Conservation (phyloP, 257 asterid species). For the Solanum ahanhuiri region DNA sequence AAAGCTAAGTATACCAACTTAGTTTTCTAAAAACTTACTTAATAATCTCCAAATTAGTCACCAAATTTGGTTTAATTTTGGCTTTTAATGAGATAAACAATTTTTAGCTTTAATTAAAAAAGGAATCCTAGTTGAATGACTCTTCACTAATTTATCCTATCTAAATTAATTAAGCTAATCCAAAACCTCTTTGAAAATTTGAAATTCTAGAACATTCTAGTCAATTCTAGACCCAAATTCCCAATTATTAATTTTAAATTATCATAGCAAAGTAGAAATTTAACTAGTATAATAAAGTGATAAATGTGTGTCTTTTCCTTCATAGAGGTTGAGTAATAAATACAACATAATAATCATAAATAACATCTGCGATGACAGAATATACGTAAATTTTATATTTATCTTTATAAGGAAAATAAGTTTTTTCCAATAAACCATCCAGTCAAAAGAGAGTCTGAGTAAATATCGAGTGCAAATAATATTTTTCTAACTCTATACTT, state of each 20-base stretch:
- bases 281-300: background rate
- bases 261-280: background rate
- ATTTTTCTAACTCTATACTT: background rate
- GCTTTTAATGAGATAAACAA: background rate
- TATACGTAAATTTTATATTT: background rate
- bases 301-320: background rate
- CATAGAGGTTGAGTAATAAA: background rate
- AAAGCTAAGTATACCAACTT: background rate
- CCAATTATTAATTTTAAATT: background rate
- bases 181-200: background rate
- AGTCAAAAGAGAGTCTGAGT: background rate
- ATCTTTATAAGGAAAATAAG: accelerated
- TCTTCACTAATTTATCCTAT: background rate
- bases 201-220: background rate
- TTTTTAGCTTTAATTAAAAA: background rate
- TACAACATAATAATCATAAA: background rate
- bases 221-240: background rate
- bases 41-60: background rate
- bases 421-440: background rate
- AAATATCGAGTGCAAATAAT: background rate
- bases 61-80: background rate
- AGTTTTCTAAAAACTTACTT: background rate
- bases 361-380: accelerated
- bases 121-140: background rate
- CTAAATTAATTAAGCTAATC: background rate